These are phyloP conservation scores for Baorangia bicolor DNA, from an alignment of 768 basidiomycete species.

Conservation along the genomic window DNA sequence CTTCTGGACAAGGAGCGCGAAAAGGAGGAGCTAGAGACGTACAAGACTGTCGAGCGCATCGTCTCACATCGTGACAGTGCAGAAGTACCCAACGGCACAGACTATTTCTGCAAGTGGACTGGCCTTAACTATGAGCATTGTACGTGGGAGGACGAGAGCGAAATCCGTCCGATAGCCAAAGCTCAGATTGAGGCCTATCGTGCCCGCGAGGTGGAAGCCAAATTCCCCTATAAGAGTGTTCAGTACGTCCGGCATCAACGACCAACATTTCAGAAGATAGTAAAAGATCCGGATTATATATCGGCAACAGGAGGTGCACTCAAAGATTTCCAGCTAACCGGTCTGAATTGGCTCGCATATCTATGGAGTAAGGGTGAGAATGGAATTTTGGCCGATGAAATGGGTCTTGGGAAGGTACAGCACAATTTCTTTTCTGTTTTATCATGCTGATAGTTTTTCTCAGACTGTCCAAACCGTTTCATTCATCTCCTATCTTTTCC, in stretches of 20 bases:
- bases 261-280: slow-evolving; percentile 80
- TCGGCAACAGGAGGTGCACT: slow-evolving; percentile 72
- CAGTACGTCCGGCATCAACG: slow-evolving; percentile 64
- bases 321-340: slow-evolving; percentile 98
- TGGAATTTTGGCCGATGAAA: slow-evolving; percentile 97
- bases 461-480: slow-evolving; percentile 95
- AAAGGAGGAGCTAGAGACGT: slow-evolving; percentile 88
- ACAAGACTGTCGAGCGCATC: slow-evolving; percentile 89
- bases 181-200: slow-evolving; percentile 79
- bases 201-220: slow-evolving; percentile 69
- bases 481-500: slow-evolving; percentile 93
- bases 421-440: neutral
- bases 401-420: slow-evolving; percentile 93
- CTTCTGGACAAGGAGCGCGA: slow-evolving; percentile 88
- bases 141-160: slow-evolving; percentile 90
- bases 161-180: slow-evolving; percentile 75
- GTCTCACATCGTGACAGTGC: slow-evolving; percentile 71
- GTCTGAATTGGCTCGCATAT: slow-evolving; percentile 98
- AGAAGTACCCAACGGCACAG: slow-evolving; percentile 48
- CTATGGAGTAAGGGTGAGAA: slow-evolving; percentile 94
- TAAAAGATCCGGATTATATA: slow-evolving; percentile 87
- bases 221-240: slow-evolving; percentile 83
- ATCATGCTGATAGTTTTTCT: slow-evolving; percentile 11
- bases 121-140: slow-evolving; percentile 91
- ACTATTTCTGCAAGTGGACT: slow-evolving; percentile 98